Percentiles rank a stretch among this genome's conserved stretches.
Evolutionary conservation across 2,329 filamentous ascomycete species (phyloP).

Genomic region (Fusarium cicatricum): DNA sequence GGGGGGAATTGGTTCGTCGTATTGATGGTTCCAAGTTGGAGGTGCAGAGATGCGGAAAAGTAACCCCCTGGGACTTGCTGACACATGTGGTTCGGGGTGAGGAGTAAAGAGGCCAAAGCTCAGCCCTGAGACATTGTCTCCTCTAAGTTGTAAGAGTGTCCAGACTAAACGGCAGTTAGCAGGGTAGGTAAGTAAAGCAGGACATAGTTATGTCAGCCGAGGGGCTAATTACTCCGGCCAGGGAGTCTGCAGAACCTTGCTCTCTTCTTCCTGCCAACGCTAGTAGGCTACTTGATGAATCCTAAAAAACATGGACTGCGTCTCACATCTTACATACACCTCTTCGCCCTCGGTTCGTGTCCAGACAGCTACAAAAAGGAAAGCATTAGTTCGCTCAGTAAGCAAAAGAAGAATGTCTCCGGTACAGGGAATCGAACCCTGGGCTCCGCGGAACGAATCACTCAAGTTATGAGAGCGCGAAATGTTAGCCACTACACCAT

Average conservation of each 20-base stretch:
- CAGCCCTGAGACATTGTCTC: not conserved
- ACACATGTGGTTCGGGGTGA: not conserved
- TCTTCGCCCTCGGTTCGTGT: not conserved
- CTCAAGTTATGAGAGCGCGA: slow-evolving; percentile 44
- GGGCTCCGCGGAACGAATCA: slow-evolving; percentile 36
- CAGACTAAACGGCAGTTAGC: not conserved
- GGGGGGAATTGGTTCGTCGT: not conserved
- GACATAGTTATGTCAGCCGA: no score
- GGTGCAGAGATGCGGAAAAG: not conserved
- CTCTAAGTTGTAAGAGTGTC: not conserved
- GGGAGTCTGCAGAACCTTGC: no score
- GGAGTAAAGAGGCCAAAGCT: not conserved
- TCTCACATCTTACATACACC: no score
- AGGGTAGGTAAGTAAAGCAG: no score
- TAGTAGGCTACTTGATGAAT: no score
- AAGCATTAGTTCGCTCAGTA: no score
- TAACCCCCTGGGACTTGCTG: not conserved
- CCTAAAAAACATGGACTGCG: no score
- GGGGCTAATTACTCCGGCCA: no score
- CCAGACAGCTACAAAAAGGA: not conserved
- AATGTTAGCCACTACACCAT: slow-evolving; percentile 48
- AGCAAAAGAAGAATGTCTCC: slow-evolving; percentile 12
- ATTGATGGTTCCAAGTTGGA: not conserved
- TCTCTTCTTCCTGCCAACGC: no score
- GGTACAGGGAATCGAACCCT: slow-evolving; percentile 43